Base-by-base conservation (phyloP, 768 basidiomycete genomes). In the Lactarius hengduanensis region DNA sequence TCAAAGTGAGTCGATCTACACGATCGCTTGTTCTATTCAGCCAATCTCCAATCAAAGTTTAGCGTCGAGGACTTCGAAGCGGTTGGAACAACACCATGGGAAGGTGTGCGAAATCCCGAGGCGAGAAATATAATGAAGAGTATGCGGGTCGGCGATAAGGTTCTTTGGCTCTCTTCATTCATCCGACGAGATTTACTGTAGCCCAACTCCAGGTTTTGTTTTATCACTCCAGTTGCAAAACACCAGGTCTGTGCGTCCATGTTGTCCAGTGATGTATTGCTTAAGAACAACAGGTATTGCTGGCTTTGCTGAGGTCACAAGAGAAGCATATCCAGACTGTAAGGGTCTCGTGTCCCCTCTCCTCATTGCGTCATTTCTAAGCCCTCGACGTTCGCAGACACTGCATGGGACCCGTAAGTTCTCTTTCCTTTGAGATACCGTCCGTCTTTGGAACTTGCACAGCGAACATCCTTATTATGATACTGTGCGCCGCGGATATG, bases 271-370 rank as follows among this genome's bases (percentile, higher is more conserved):
- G 30, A 40, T 18, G 59, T 13, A 58, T 20, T 47, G n/a, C 11
- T 13, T 57, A 7, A 57, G n/a, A 41, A 56, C 28, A 18, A 7
- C 36, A 88, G 92, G 92, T 20, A 84, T 95, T 64, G 89, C 90
- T 50, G 93, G 84, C 11, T 88, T 94, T 74, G 92, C 92, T 18
- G 83, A 91, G 86, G 87, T 96, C 9, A 82, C 82, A 36, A 92
- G 86, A 75, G 90, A 91, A 74, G 92, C 93, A 7, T 96, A 96
- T 76, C 92, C 94, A 22, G 95, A 98, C 74, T 83, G 93, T 94
- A 76, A 78, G 92, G 76, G 26, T 16, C 30, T 47, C 38, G 2
- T 36, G 7, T 50, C 18, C n/a, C 4, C 13, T 58, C 16, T 28
- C 38, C 57, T 45, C 15, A 20, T 59, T 18, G 26, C 54, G 60